Percentiles rank a stretch among this genome's conserved stretches.
phyloP scores from a whole-genome alignment of 441 rosid genomes.

The Brassica balearica region DNA sequence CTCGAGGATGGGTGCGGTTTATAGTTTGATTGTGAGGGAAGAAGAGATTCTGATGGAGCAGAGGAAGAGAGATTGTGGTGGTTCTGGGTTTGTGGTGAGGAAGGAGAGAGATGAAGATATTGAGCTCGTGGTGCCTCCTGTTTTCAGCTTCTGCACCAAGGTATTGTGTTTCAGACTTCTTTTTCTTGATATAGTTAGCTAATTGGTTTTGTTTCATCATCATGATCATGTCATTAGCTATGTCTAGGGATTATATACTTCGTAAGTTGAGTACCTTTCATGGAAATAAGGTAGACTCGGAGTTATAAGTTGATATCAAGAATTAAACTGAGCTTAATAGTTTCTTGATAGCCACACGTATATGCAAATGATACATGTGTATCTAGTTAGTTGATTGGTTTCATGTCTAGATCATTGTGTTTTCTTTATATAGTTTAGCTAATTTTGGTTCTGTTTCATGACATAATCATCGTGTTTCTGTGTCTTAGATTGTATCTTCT shows the following conservation, averaged over 20 bases:
- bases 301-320: not conserved
- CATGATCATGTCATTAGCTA: not conserved
- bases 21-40: slow-evolving; percentile 63
- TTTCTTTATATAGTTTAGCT: not conserved
- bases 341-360: not conserved
- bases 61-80: slow-evolving; percentile 53
- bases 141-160: slow-evolving; percentile 64
- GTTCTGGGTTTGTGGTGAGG: slow-evolving; percentile 47
- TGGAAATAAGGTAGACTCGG: not conserved
- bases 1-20: slow-evolving; percentile 86
- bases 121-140: slow-evolving; percentile 78
- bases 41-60: slow-evolving; percentile 70
- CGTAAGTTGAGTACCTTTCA: not conserved
- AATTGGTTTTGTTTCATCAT: not conserved
- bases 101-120: slow-evolving; percentile 66
- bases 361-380: not conserved
- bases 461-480: not conserved
- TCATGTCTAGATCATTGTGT: slow-evolving; percentile 8
- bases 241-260: not conserved
- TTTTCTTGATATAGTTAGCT: too few species aligned
- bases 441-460: not conserved
- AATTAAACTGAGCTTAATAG: not conserved
- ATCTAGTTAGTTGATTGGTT: not conserved
- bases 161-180: not conserved
- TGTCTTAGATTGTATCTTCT: not conserved